These are phyloP conservation scores for Microglena sp. DNA, from an alignment of 139 green algal genomes.

Conservation along the genomic window DNA sequence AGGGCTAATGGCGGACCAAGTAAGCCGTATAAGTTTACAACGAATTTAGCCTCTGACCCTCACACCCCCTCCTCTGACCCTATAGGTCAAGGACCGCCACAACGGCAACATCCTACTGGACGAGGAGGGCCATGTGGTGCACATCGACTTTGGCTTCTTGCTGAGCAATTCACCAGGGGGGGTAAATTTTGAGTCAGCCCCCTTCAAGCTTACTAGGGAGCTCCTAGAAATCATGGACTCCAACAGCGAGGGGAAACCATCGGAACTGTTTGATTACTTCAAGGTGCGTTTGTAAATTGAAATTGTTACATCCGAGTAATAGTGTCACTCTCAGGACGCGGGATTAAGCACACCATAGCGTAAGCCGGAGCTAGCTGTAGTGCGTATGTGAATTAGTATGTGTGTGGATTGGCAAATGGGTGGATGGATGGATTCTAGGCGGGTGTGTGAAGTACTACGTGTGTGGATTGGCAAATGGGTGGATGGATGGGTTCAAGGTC, in stretches of 20 bases:
- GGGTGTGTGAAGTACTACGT: too few species aligned
- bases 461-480: too few species aligned
- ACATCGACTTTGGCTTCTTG: constrained; percentile 99
- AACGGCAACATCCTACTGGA: constrained; percentile 97
- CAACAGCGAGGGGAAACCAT: constrained; percentile 66
- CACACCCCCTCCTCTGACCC: background rate
- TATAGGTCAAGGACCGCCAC: constrained; percentile 86
- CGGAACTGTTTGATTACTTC: constrained; percentile 89
- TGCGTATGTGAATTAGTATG: background rate
- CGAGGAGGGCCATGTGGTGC: constrained; percentile 83
- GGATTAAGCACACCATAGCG: too few species aligned
- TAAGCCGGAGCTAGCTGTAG: too few species aligned
- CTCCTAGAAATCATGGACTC: constrained; percentile 95
- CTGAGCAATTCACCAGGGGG: constrained; percentile 67
- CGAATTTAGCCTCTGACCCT: background rate
- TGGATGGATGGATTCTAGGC: too few species aligned
- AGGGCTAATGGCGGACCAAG: too few species aligned
- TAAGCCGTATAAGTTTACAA: too few species aligned
- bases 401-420: too few species aligned
- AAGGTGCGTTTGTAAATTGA: constrained; percentile 37
- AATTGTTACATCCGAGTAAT: background rate
- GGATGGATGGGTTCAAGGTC: too few species aligned
- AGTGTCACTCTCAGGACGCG: background rate
- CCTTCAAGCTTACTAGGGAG: constrained; percentile 98
- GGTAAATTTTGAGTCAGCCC: constrained; percentile 85